A percentile compares a stretch with the other conserved stretches of the same genome.
Evolutionary conservation across 192 early-diverging fungal species (phyloP).

Genomic region (Coemansia sp.): DNA sequence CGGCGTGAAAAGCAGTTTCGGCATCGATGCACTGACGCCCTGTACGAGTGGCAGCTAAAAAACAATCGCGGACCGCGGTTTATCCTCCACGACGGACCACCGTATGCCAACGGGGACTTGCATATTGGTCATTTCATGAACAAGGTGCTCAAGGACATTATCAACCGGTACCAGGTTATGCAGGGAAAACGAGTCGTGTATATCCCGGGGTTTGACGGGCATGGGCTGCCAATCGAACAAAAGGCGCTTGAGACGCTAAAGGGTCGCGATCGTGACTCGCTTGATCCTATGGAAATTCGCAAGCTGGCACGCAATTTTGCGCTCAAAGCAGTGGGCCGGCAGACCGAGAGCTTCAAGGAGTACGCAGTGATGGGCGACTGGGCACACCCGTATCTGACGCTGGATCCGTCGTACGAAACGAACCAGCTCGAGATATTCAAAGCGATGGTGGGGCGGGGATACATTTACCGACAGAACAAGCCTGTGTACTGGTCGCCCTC

Average conservation of each 20-base stretch:
- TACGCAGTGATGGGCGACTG: slow-evolving; percentile 80
- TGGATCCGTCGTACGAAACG: slow-evolving; percentile 72
- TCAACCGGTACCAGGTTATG: slow-evolving; percentile 72
- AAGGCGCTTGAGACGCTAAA: slow-evolving; percentile 69
- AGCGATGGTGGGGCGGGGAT: slow-evolving; percentile 69
- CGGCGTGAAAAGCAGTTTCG: slow-evolving; percentile 61
- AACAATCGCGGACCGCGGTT: slow-evolving; percentile 69
- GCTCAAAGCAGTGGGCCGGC: slow-evolving; percentile 58
- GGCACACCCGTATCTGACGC: slow-evolving; percentile 66
- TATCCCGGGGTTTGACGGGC: slow-evolving; percentile 79
- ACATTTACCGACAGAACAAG: slow-evolving; percentile 75
- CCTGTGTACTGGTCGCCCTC: slow-evolving; percentile 86
- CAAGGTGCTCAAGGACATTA: slow-evolving; percentile 79
- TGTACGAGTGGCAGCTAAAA: slow-evolving; percentile 75
- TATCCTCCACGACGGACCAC: slow-evolving; percentile 79
- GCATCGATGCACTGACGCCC: slow-evolving; percentile 61
- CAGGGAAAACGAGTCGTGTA: slow-evolving; percentile 70
- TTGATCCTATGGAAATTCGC: slow-evolving; percentile 42
- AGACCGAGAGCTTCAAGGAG: slow-evolving; percentile 61
- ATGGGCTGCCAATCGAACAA: slow-evolving; percentile 79
- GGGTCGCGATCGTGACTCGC: slow-evolving; percentile 24
- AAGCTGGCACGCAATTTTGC: slow-evolving; percentile 61
- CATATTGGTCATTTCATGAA: slow-evolving; percentile 79
- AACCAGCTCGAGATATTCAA: slow-evolving; percentile 71
- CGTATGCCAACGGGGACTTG: slow-evolving; percentile 76